Percentiles rank a stretch among this genome's conserved stretches.
These are phyloP conservation scores for Plasmodium berghei DNA, from an alignment of 169 alveolate species.

Conservation along the genomic window DNA sequence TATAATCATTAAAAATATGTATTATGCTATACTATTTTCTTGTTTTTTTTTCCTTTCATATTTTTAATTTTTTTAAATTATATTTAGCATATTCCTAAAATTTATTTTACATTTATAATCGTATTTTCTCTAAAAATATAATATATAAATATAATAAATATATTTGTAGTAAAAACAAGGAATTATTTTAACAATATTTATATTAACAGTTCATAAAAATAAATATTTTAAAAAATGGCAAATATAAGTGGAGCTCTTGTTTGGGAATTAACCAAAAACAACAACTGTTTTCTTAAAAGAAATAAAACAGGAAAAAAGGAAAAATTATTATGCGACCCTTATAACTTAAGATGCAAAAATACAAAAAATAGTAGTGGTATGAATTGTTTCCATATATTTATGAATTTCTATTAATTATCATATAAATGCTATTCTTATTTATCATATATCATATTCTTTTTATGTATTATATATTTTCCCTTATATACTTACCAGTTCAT, in stretches of 20 bases:
- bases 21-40: background rate
- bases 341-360: conserved; percentile 38
- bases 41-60: background rate
- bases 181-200: no score
- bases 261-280: conserved; percentile 63
- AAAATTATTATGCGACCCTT: conserved; percentile 43
- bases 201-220: background rate
- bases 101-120: no score
- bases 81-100: no score
- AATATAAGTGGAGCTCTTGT: conserved; percentile 55
- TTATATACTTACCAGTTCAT: background rate
- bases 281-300: conserved; percentile 53
- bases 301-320: conserved; percentile 46
- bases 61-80: background rate
- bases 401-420: background rate
- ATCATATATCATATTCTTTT: background rate
- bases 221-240: conserved; percentile 31
- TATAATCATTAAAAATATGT: background rate
- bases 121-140: background rate
- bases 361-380: conserved; percentile 58
- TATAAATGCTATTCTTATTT: no score
- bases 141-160: background rate
- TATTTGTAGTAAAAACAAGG: no score
- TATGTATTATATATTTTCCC: background rate
- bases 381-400: background rate